Conservation (phyloP, 768 basidiomycete species). For the Amanita thiersii region DNA sequence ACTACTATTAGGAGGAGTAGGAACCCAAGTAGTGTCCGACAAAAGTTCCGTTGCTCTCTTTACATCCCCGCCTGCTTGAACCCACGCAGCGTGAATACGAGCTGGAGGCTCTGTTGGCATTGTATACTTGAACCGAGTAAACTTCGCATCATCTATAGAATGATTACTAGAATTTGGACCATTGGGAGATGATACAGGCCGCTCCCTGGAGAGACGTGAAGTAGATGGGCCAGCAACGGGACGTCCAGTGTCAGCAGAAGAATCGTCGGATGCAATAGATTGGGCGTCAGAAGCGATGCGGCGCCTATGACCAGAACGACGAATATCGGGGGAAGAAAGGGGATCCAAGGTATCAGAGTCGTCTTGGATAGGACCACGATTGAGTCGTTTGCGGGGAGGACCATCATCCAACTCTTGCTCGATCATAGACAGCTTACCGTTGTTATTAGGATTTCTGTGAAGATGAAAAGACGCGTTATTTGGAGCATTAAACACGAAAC, state of each 20-base stretch:
- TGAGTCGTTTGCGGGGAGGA: slow-evolving; percentile 65
- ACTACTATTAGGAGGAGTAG: slow-evolving; percentile 17
- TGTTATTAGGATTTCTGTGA: slow-evolving; percentile 27
- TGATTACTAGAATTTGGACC: slow-evolving; percentile 20
- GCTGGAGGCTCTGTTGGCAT: slow-evolving; percentile 41
- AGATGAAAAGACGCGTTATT: slow-evolving; percentile 50
- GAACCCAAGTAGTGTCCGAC: slow-evolving; percentile 48
- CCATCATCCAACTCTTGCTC: slow-evolving; percentile 38
- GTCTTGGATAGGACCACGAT: slow-evolving; percentile 39
- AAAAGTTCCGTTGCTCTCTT: slow-evolving; percentile 52
- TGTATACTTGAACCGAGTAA: slow-evolving; percentile 53
- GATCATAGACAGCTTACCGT: slow-evolving; percentile 24
- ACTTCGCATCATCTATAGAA: slow-evolving; percentile 28
- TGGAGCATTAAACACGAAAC: slow-evolving; percentile 37
- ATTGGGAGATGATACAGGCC: slow-evolving; percentile 25
- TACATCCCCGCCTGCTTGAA: slow-evolving; percentile 50
- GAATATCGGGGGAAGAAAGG: slow-evolving; percentile 54
- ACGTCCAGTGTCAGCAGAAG: slow-evolving; percentile 39
- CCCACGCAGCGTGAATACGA: slow-evolving; percentile 60
- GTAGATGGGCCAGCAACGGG: slow-evolving; percentile 35
- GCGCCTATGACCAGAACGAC: slow-evolving; percentile 43
- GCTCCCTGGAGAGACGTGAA: slow-evolving; percentile 49
- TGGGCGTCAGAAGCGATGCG: slow-evolving; percentile 29
- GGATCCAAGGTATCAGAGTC: slow-evolving; percentile 31
- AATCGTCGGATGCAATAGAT: slow-evolving; percentile 67